Evolutionary conservation across 768 basidiomycete species (phyloP).

Genomic region (Russula ochroleuca): DNA sequence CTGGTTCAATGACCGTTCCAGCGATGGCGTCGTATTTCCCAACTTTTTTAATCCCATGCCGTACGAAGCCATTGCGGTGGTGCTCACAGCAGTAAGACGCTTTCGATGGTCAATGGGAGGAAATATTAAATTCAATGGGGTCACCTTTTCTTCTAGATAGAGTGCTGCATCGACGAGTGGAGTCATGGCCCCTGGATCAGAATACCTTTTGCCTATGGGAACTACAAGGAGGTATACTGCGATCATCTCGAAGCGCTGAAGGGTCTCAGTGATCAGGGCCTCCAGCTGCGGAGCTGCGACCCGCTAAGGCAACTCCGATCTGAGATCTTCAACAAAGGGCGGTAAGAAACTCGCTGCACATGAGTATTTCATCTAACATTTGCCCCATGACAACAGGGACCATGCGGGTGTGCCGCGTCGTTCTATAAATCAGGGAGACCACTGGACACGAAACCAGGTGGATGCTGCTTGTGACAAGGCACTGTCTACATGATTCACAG

Average conservation of each 20-base stretch:
- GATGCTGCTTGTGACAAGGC: slow-evolving; percentile 15
- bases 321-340: slow-evolving; percentile 8
- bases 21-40: slow-evolving; percentile 17
- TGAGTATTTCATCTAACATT: not conserved
- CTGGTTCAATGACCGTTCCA: slow-evolving; percentile 22
- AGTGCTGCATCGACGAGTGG: slow-evolving; percentile 23
- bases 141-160: slow-evolving; percentile 7
- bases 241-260: slow-evolving; percentile 12
- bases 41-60: slow-evolving; percentile 18
- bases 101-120: not conserved
- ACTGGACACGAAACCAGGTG: slow-evolving; percentile 13
- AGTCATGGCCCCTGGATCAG: slow-evolving; percentile 5
- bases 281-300: slow-evolving; percentile 11
- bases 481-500: not conserved
- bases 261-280: slow-evolving; percentile 8
- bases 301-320: slow-evolving; percentile 13
- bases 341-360: slow-evolving; percentile 1
- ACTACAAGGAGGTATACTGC: slow-evolving; percentile 14
- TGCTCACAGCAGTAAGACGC: slow-evolving; percentile 18
- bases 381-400: slow-evolving; percentile 6
- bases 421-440: not conserved
- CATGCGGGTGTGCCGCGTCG: slow-evolving; percentile 10
- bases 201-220: slow-evolving; percentile 19
- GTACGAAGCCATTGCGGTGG: slow-evolving; percentile 21
- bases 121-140: not conserved